Evolutionary conservation across 768 basidiomycete genomes (phyloP).

Genomic region (Boletus sp.): DNA sequence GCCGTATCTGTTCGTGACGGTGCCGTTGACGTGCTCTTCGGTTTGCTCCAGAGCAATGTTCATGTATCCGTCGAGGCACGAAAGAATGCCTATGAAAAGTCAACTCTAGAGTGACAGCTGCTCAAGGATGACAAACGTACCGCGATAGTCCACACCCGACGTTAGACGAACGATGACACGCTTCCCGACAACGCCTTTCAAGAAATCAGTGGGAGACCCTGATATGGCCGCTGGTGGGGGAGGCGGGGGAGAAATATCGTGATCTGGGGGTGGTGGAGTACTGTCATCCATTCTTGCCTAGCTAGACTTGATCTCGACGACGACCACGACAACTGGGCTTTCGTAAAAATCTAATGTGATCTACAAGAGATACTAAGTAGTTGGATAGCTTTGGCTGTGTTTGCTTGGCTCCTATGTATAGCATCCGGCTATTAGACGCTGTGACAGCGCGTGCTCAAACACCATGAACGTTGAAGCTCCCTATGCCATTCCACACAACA

Average conservation of each 20-base stretch:
- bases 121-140: slow-evolving; percentile 38
- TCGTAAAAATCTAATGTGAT: not conserved
- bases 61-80: slow-evolving; percentile 98
- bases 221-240: slow-evolving; percentile 46
- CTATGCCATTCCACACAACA: slow-evolving; percentile 13
- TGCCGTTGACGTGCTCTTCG: slow-evolving; percentile 89
- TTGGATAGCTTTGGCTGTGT: slow-evolving; percentile 14
- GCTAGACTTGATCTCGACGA: not conserved
- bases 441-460: slow-evolving; percentile 1
- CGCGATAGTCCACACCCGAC: slow-evolving; percentile 91
- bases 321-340: not conserved
- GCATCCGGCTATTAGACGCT: slow-evolving; percentile 3
- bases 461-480: slow-evolving; percentile 10
- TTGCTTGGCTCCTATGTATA: slow-evolving; percentile 12
- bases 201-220: slow-evolving; percentile 88
- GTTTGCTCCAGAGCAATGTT: slow-evolving; percentile 98
- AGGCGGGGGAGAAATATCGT: slow-evolving; percentile 44
- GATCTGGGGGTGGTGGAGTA: slow-evolving; percentile 39
- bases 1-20: slow-evolving; percentile 85
- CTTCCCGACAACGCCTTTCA: slow-evolving; percentile 97
- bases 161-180: slow-evolving; percentile 88
- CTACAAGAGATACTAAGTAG: not conserved
- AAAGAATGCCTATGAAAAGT: slow-evolving; percentile 68
- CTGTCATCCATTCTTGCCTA: slow-evolving; percentile 23
- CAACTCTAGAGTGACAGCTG: not conserved